Conservation (phyloP, 2,329 filamentous ascomycete species). For the Phialemonium atrogriseum region DNA sequence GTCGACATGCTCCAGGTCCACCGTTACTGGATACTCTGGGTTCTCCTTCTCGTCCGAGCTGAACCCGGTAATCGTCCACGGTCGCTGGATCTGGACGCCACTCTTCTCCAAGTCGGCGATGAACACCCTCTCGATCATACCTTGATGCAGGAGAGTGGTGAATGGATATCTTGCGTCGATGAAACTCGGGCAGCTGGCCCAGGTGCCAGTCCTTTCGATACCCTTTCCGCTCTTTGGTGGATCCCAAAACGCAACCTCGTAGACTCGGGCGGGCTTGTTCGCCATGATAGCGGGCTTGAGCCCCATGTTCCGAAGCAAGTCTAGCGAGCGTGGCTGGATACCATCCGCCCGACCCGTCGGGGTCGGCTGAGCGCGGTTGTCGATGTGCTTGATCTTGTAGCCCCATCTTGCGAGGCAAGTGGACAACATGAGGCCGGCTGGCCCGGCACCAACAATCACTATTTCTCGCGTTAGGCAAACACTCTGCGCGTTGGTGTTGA, state of each 20-base stretch:
- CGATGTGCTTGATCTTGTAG: slow-evolving; percentile 91
- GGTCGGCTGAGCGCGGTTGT: slow-evolving; percentile 81
- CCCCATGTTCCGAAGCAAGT: slow-evolving; percentile 82
- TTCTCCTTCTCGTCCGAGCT: slow-evolving; percentile 46
- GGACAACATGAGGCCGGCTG: slow-evolving; percentile 79
- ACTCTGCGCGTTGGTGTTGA: too few relatives aligned
- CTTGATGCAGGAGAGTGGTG: slow-evolving; percentile 64
- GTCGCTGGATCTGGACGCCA: slow-evolving; percentile 50
- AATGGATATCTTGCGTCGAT: slow-evolving; percentile 65
- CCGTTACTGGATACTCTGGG: slow-evolving; percentile 68
- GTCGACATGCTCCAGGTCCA: slow-evolving; percentile 69
- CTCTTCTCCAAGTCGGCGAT: slow-evolving; percentile 58
- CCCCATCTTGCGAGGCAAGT: slow-evolving; percentile 87
- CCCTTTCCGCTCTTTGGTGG: slow-evolving; percentile 45
- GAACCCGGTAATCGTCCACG: slow-evolving; percentile 57
- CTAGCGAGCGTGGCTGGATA: slow-evolving; percentile 82
- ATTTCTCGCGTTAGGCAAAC: slow-evolving; percentile 13
- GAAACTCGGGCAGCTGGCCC: slow-evolving; percentile 84
- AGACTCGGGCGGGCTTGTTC: slow-evolving; percentile 78
- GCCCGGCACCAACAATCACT: slow-evolving; percentile 83
- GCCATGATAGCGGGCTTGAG: slow-evolving; percentile 84
- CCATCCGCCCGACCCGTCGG: slow-evolving; percentile 81
- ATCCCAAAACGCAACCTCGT: slow-evolving; percentile 68
- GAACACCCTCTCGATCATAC: slow-evolving; percentile 62
- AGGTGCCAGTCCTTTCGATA: slow-evolving; percentile 61